phyloP scores from a whole-genome alignment of 2,329 filamentous ascomycete species.

The Penicillium verrucosum region DNA sequence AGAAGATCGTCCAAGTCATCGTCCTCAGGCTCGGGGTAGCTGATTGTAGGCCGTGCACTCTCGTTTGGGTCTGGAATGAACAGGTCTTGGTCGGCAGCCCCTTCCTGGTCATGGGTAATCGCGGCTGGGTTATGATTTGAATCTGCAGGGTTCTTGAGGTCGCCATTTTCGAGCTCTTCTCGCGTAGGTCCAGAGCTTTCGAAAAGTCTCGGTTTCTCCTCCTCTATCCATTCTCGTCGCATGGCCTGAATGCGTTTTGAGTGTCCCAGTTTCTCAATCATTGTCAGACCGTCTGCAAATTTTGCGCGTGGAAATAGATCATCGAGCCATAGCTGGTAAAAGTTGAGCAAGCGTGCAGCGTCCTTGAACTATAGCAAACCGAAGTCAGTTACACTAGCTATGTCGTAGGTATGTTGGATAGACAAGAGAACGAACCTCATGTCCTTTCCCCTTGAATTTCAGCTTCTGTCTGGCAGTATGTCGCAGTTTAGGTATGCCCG shows the following conservation, averaged over 20 bases:
- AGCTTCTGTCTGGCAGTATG: slow-evolving; percentile 66
- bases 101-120: background rate
- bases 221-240: slow-evolving; percentile 79
- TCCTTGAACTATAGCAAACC: slow-evolving; percentile 67
- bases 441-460: slow-evolving; percentile 86
- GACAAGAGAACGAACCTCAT: slow-evolving; percentile 60
- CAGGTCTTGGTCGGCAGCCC: slow-evolving; percentile 19
- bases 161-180: background rate
- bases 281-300: slow-evolving; percentile 81
- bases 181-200: background rate
- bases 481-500: slow-evolving; percentile 79
- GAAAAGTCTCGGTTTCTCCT: slow-evolving; percentile 47
- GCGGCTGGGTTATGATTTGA: background rate
- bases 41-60: slow-evolving; percentile 7
- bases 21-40: slow-evolving; percentile 36
- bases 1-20: slow-evolving; percentile 55
- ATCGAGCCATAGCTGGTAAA: slow-evolving; percentile 96
- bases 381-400: slow-evolving; percentile 9
- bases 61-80: slow-evolving; percentile 29
- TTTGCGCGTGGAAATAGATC: slow-evolving; percentile 92
- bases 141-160: background rate
- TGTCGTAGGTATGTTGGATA: background rate
- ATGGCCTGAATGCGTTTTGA: slow-evolving; percentile 72
- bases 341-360: slow-evolving; percentile 72
- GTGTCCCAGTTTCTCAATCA: slow-evolving; percentile 92